Conservation (phyloP, 2,329 filamentous ascomycete genomes). For the Alternaria triticina region DNA sequence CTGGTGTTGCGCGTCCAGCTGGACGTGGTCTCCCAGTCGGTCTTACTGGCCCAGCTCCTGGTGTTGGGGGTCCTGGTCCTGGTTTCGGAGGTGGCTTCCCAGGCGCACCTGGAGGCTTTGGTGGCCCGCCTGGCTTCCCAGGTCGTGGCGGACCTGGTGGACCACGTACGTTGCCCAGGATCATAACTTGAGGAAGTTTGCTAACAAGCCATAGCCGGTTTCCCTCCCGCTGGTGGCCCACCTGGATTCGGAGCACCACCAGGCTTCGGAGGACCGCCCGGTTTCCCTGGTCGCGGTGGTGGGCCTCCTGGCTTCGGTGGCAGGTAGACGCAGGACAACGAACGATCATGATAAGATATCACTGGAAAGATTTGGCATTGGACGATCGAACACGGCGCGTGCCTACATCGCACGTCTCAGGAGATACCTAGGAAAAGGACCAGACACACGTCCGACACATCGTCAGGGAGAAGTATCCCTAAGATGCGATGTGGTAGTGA, state of each 20-base stretch:
- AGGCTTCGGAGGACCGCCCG: slow-evolving; percentile 30
- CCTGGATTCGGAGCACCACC: slow-evolving; percentile 44
- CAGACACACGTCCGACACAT: slow-evolving; percentile 1
- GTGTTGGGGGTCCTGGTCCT: slow-evolving; percentile 80
- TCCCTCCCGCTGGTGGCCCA: slow-evolving; percentile 61
- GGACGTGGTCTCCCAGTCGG: slow-evolving; percentile 84
- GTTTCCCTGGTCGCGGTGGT: slow-evolving; percentile 34
- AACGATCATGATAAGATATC: neutral
- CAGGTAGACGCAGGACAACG: slow-evolving; percentile 23
- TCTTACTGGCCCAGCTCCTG: slow-evolving; percentile 85
- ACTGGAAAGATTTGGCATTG: slow-evolving; percentile 5
- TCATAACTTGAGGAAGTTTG: neutral
- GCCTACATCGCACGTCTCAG: neutral
- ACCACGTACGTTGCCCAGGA: slow-evolving; percentile 37
- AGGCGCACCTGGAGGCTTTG: slow-evolving; percentile 46
- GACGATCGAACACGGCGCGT: neutral
- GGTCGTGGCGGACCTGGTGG: slow-evolving; percentile 48
- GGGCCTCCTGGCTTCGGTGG: slow-evolving; percentile 37
- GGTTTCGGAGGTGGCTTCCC: slow-evolving; percentile 57
- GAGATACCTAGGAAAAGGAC: slow-evolving; percentile 3
- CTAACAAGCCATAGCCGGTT: slow-evolving; percentile 42
- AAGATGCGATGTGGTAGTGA: neutral
- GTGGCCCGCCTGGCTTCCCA: slow-evolving; percentile 42
- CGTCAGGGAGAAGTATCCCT: neutral
- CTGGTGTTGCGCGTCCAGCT: slow-evolving; percentile 88